Evolutionary conservation across 2,329 filamentous ascomycete species (phyloP).

Genomic region (Pseudocercospora fijiensis): DNA sequence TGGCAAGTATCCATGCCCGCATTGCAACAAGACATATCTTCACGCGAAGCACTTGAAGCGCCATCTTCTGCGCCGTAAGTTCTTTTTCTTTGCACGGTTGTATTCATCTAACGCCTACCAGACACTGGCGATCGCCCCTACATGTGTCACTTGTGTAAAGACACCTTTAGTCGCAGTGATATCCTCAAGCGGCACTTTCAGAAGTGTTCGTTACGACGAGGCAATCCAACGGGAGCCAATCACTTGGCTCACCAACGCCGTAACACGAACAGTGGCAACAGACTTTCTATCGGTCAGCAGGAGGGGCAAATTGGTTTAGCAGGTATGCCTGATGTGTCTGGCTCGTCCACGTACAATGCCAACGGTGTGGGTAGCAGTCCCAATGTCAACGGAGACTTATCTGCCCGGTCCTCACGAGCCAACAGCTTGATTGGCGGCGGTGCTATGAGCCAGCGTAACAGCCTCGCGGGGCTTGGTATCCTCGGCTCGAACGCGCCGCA

Average conservation of each 20-base stretch:
- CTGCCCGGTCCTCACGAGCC: conserved; percentile 49
- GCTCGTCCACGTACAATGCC: conserved; percentile 32
- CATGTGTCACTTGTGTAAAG: conserved; percentile 95
- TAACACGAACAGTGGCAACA: conserved; percentile 50
- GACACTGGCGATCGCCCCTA: conserved; percentile 98
- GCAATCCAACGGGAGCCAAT: conserved; percentile 91
- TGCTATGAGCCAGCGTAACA: conserved; percentile 37
- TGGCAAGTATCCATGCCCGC: conserved; percentile 95
- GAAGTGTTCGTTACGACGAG: conserved; percentile 94
- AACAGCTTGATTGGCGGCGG: conserved; percentile 50
- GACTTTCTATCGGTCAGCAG: conserved; percentile 39
- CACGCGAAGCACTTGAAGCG: conserved; percentile 97
- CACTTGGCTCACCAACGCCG: conserved; percentile 73
- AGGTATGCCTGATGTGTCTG: conserved; percentile 37
- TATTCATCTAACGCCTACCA: conserved; percentile 48
- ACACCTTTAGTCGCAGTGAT: conserved; percentile 96
- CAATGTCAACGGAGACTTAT: conserved; percentile 44
- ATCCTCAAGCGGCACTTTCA: conserved; percentile 99
- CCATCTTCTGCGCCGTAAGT: conserved; percentile 93
- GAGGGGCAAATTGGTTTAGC: conserved; percentile 40
- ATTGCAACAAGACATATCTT: conserved; percentile 97
- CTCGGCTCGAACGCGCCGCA: conserved; percentile 32
- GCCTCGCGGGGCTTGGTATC: conserved; percentile 37
- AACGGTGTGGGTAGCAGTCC: conserved; percentile 37
- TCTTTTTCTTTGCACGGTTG: neutral